Evolutionary conservation across 352 stramenopile species (phyloP), one percentile per base, ranked within the genome.

Genomic region (Globisporangium middletonii): DNA sequence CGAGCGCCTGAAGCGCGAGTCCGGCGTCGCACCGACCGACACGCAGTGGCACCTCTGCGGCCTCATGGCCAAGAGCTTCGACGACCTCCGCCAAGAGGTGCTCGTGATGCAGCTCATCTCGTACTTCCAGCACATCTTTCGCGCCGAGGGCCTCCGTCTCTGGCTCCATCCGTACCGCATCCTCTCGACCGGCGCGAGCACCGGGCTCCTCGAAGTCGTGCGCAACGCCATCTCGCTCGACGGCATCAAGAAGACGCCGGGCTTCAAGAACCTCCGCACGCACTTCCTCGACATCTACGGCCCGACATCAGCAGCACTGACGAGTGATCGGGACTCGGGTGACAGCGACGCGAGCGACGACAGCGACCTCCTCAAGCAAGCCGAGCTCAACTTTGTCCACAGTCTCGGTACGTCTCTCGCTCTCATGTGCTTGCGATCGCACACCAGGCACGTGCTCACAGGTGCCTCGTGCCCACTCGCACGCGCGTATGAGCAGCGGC

Each of bases 91-190:
- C 4, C 97, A 99, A 67, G 96, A 99, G 75, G 92, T 97, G 43
- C 95, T 98, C 62, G 92, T 98, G 5, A 97, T 99, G 87, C 95
- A 99, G 68, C 76, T 99, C 19, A 98, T 99, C 53, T 85, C 90
- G 50, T 89, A 97, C 56, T 98, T 97, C 53, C 74, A 96, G 47
- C 84, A 97, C 45, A 96, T 98, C 60, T 99, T 98, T 63, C 65
- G 86, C 53, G 81, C 86, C 55, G 92, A 96, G 27, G 74, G 87
- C 26, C 64, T 99, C 16, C 79, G 88, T 35, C 68, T 99, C 28
- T 98, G 91, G 64, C 69, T 99, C 16, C 81, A 94, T 46, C 92
- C 95, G 18, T 99, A 99, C 69, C 76, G 92, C 13, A 99, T 99
- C 50, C 74, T 99, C 26, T 95, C 93, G 6, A 99, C 96, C 0